phyloP scores from a whole-genome alignment of 345 rosid genomes.

The Arabidopsis thaliana region DNA sequence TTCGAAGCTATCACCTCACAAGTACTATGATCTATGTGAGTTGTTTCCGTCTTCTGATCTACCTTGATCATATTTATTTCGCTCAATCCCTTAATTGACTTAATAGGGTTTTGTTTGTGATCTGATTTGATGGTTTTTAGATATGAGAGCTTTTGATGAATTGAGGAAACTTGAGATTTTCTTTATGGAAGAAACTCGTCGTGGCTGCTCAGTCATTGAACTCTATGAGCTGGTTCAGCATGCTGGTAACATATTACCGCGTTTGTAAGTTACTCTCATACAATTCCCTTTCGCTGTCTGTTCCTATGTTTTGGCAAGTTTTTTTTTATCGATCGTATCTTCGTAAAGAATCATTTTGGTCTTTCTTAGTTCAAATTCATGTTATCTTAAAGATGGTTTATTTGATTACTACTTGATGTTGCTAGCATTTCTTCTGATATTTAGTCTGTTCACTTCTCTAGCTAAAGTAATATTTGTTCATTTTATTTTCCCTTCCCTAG shows the following conservation, averaged over 20 bases:
- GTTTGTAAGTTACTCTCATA: constrained; percentile 62
- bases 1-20: constrained; percentile 95
- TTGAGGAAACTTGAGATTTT: constrained; percentile 90
- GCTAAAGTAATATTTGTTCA: constrained; percentile 3
- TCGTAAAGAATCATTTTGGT: not conserved
- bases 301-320: not conserved
- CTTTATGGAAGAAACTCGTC: constrained; percentile 92
- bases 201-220: constrained; percentile 94
- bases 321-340: not conserved
- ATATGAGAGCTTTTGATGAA: constrained; percentile 98
- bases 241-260: constrained; percentile 97
- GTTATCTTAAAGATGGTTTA: constrained; percentile 4
- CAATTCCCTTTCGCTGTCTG: constrained; percentile 12
- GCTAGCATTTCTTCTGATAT: not conserved
- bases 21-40: constrained; percentile 94
- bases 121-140: constrained; percentile 48
- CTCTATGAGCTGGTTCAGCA: constrained; percentile 97
- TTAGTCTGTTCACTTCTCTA: not conserved
- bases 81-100: not conserved
- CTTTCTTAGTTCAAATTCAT: not conserved
- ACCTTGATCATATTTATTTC: constrained; percentile 9
- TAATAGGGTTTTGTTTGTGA: not conserved
- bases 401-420: constrained; percentile 10
- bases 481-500: constrained; percentile 47
- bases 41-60: constrained; percentile 39